phyloP scores from a whole-genome alignment of 495 filamentous ascomycete genomes.

The Sporormia fimetaria region DNA sequence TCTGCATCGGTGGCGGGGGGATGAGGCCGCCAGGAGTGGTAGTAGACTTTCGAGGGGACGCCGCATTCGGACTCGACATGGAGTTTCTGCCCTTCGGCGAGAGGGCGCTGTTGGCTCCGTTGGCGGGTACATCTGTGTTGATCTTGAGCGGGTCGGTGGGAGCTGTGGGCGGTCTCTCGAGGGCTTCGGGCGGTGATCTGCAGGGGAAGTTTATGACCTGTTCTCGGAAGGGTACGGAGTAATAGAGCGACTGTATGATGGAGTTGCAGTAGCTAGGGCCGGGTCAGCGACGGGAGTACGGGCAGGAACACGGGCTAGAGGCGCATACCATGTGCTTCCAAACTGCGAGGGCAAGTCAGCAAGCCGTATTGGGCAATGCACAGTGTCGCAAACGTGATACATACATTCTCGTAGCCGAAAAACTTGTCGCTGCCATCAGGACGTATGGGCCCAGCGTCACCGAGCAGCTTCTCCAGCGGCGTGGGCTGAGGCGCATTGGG shows the following conservation, averaged over 20 bases:
- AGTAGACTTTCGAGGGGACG: slow-evolving; percentile 22
- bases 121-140: slow-evolving; percentile 24
- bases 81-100: slow-evolving; percentile 21
- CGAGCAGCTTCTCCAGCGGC: slow-evolving; percentile 71
- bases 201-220: slow-evolving; percentile 84
- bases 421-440: slow-evolving; percentile 94
- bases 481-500: slow-evolving; percentile 55
- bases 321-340: slow-evolving; percentile 88
- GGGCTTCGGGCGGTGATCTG: slow-evolving; percentile 45
- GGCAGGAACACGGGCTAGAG: too few species aligned
- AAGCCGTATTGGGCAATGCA: too few species aligned
- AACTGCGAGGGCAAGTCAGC: slow-evolving; percentile 46
- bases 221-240: slow-evolving; percentile 89
- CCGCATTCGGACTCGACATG: slow-evolving; percentile 15
- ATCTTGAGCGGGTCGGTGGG: slow-evolving; percentile 38
- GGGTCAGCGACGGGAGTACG: too few species aligned
- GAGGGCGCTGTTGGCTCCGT: slow-evolving; percentile 18
- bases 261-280: slow-evolving; percentile 82
- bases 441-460: slow-evolving; percentile 65
- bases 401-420: slow-evolving; percentile 95
- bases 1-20: slow-evolving; percentile 32
- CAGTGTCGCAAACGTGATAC: slow-evolving; percentile 29
- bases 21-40: slow-evolving; percentile 16
- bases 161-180: slow-evolving; percentile 37
- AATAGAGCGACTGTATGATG: slow-evolving; percentile 92